phyloP scores from a whole-genome alignment of 345 rosid species.

The Sapria himalayana region DNA sequence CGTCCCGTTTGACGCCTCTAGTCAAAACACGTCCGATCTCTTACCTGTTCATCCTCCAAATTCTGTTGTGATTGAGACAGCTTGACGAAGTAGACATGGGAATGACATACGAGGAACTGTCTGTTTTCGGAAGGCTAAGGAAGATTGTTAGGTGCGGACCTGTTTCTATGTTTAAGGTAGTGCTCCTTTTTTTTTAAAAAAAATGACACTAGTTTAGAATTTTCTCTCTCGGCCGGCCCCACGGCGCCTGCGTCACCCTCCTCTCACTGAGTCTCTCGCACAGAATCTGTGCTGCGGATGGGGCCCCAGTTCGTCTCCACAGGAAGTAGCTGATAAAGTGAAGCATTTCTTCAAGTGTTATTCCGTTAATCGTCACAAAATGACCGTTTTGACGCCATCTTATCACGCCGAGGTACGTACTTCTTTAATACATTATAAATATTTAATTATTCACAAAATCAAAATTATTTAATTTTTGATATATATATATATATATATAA shows the following conservation, averaged over 20 bases:
- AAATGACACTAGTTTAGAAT: too few relatives aligned
- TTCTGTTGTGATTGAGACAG: constrained; percentile 25
- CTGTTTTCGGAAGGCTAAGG: constrained; percentile 63
- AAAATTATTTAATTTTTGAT: too few relatives aligned
- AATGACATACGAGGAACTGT: constrained; percentile 86
- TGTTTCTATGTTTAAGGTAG: constrained; percentile 97
- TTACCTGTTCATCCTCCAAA: too few relatives aligned
- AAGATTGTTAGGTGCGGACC: constrained; percentile 83
- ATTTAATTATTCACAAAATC: too few relatives aligned
- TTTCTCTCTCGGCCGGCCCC: too few relatives aligned
- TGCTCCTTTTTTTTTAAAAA: too few relatives aligned
- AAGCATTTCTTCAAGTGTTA: constrained; percentile 83
- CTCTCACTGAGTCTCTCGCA: too few relatives aligned
- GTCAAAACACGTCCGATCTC: too few relatives aligned
- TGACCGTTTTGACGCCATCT: constrained; percentile 84
- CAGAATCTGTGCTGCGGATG: constrained; percentile 91
- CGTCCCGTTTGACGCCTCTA: too few relatives aligned
- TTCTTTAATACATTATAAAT: too few relatives aligned
- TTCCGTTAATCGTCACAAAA: constrained; percentile 88
- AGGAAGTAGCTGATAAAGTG: constrained; percentile 81
- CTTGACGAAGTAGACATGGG: constrained; percentile 83
- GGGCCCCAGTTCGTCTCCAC: constrained; percentile 58
- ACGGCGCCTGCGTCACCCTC: too few relatives aligned
- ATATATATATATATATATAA: too few relatives aligned
- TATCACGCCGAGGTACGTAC: constrained; percentile 78